These are phyloP conservation scores for Fusarium illudens DNA, from an alignment of 2,329 filamentous ascomycete genomes.

Conservation along the genomic window DNA sequence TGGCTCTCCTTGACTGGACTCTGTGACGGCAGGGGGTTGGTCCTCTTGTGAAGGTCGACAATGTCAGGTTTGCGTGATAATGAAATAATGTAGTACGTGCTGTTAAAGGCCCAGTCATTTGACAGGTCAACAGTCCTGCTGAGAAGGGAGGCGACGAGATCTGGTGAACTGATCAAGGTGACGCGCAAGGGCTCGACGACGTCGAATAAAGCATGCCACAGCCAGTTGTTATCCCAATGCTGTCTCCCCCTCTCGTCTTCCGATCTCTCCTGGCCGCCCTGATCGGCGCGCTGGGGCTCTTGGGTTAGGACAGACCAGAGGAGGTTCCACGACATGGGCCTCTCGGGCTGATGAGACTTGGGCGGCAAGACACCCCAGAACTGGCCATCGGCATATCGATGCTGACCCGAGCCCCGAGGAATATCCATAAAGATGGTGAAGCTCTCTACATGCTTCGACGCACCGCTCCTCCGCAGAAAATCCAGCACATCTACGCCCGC, in stretches of 20 bases:
- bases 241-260: conserved; percentile 17
- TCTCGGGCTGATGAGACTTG: conserved; percentile 13
- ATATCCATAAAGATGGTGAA: conserved; percentile 53
- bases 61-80: conserved; percentile 45
- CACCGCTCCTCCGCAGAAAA: conserved; percentile 49
- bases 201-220: conserved; percentile 66
- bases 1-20: conserved; percentile 17
- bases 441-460: conserved; percentile 53
- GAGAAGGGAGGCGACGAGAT: conserved; percentile 68
- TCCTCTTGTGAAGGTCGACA: background rate
- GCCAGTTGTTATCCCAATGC: conserved; percentile 51
- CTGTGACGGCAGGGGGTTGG: conserved; percentile 21
- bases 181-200: conserved; percentile 62
- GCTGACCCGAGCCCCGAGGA: conserved; percentile 36
- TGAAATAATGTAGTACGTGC: conserved; percentile 68
- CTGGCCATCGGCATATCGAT: conserved; percentile 39
- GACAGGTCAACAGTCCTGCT: conserved; percentile 64
- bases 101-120: conserved; percentile 71
- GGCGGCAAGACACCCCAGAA: conserved; percentile 46
- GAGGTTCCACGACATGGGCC: conserved; percentile 35
- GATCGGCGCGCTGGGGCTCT: conserved; percentile 1
- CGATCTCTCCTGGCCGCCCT: conserved; percentile 30
- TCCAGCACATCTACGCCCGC: conserved; percentile 50
- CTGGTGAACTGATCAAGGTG: conserved; percentile 68
- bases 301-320: conserved; percentile 38